Percentiles rank a stretch among this genome's conserved stretches.
These are phyloP conservation scores for Boechera stricta DNA, from an alignment of 345 rosid genomes.

Conservation along the genomic window DNA sequence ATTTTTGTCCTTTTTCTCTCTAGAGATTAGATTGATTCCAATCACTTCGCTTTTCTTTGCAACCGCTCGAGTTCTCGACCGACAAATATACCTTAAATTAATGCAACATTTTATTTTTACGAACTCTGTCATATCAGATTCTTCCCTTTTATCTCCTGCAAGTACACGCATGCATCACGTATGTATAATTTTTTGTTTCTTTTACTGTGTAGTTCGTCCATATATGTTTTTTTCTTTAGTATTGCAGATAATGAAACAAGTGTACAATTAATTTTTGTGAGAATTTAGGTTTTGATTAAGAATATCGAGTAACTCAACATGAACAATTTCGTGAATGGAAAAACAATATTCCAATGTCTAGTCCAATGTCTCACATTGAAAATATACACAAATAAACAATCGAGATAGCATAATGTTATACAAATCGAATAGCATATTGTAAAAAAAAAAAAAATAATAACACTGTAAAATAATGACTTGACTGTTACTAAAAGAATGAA, in stretches of 20 bases:
- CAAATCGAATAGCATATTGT: background rate
- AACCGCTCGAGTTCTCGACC: conserved; percentile 23
- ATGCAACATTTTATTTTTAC: conserved; percentile 36
- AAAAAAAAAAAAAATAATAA: background rate
- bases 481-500: background rate
- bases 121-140: conserved; percentile 27
- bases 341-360: too few relatives aligned
- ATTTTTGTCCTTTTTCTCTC: background rate
- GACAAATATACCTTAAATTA: conserved; percentile 36
- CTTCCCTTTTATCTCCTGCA: background rate
- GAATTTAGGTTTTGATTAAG: too few relatives aligned
- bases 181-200: background rate
- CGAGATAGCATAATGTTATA: background rate
- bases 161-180: conserved; percentile 27
- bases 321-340: background rate
- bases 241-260: background rate
- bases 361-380: background rate
- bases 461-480: background rate
- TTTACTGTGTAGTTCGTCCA: background rate
- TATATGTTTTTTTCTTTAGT: background rate
- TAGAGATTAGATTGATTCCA: conserved; percentile 24
- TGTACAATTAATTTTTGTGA: background rate
- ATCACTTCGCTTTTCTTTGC: conserved; percentile 27
- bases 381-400: background rate
- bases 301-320: background rate